Evolutionary conservation across 768 basidiomycete species (phyloP), one percentile per base, ranked within the genome.

Genomic region (Mycena indigotica): DNA sequence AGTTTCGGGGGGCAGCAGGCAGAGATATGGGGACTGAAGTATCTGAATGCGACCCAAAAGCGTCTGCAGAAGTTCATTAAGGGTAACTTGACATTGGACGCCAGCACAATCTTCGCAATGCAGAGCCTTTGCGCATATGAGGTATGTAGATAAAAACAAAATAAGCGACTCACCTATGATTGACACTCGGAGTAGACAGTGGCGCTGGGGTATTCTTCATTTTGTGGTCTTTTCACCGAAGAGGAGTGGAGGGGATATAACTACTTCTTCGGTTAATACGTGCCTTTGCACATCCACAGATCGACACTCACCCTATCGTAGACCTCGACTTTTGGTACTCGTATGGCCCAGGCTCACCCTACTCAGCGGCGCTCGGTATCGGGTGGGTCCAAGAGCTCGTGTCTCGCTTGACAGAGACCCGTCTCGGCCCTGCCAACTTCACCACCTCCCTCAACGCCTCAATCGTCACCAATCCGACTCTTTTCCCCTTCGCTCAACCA

Each of bases 121-220:
- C 87, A 88, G 60, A 80, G 84, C 66, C 72, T 84, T 60, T 91
- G 89, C 63, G 87, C 88, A 10, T 91, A 89, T 62, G 89, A 91
- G n/a, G n/a, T n/a, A n/a, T n/a, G n/a, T n/a, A n/a, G n/a, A n/a
- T n/a, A n/a, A n/a, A 84, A 66, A 72, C 84, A n/a, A n/a, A n/a
- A n/a, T n/a, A n/a, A n/a, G n/a, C n/a, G n/a, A n/a, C n/a, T n/a
- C n/a, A n/a, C n/a, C n/a, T n/a, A n/a, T n/a, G n/a, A n/a, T n/a
- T n/a, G n/a, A 61, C 91, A 90, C 63, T 86, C 88, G 10, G 90
- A 89, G 61, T 89, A 91, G 86, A 89, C 91, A 25, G 90, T 92
- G 44, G 81, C 89, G 0, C 82, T 92, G 4, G 89, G 89, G 1
- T 91, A 84, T 65, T 91, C 89, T 10, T 75, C 78, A 32, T 93